Conservation (phyloP, 2,329 filamentous ascomycete genomes). For the Colletotrichum sp. region DNA sequence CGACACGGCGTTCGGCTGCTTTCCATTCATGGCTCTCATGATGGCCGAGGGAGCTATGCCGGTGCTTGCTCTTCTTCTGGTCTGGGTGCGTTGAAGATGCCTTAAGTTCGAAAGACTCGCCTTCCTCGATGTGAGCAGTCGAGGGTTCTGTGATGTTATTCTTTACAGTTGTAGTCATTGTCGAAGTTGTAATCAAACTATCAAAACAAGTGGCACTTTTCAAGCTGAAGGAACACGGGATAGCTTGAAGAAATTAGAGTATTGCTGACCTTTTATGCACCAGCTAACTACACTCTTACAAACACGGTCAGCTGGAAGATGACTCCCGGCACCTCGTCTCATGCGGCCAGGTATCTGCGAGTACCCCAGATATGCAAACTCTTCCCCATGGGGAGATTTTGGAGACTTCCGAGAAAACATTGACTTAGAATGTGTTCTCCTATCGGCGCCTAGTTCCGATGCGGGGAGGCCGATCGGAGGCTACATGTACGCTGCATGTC, state of each 20-base stretch:
- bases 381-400: not conserved
- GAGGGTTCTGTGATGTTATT: not conserved
- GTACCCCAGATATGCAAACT: not conserved
- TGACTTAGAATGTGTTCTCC: not conserved
- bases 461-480: not conserved
- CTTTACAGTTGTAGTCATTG: fast-evolving
- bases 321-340: not conserved
- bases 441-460: not conserved
- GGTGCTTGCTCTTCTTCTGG: not conserved
- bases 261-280: not conserved
- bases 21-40: not conserved
- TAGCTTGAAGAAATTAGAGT: fast-evolving
- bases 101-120: not conserved
- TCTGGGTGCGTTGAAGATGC: not conserved
- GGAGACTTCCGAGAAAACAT: not conserved
- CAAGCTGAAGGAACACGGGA: fast-evolving
- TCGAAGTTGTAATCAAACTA: fast-evolving
- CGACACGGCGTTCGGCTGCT: not conserved
- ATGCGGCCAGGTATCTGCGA: not conserved
- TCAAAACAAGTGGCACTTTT: not conserved
- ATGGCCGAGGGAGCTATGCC: not conserved
- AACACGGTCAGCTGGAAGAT: not conserved
- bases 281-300: not conserved
- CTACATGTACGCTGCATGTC: not conserved
- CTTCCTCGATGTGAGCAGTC: not conserved